Evolutionary conservation across 805 yeast species (phyloP).

Genomic region (Priceomyces castillae): DNA sequence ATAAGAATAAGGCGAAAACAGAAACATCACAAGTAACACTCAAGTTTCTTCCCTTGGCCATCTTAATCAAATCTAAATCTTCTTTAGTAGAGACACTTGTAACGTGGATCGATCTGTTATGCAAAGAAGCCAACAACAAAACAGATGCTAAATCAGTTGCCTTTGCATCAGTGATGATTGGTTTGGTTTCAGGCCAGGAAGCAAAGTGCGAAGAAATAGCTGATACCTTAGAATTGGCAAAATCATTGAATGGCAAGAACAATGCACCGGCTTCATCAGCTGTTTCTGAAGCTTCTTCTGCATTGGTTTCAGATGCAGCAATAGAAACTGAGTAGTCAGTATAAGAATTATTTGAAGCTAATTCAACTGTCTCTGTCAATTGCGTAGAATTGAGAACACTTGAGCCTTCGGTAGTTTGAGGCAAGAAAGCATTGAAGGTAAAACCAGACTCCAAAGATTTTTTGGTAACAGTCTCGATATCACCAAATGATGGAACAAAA

Average conservation of each 20-base stretch:
- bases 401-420: constrained; percentile 63
- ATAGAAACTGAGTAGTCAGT: constrained; percentile 82
- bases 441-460: constrained; percentile 81
- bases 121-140: constrained; percentile 82
- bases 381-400: constrained; percentile 63
- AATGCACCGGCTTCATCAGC: constrained; percentile 70
- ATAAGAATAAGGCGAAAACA: constrained; percentile 72
- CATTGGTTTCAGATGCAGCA: constrained; percentile 76
- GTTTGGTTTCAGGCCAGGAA: constrained; percentile 80
- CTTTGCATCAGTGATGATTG: constrained; percentile 88
- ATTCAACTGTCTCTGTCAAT: constrained; percentile 60
- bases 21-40: constrained; percentile 89
- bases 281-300: constrained; percentile 57
- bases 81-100: constrained; percentile 79
- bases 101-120: constrained; percentile 80
- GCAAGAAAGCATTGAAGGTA: constrained; percentile 78
- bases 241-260: constrained; percentile 76
- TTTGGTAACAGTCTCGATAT: constrained; percentile 67
- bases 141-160: constrained; percentile 92
- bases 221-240: constrained; percentile 67
- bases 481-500: constrained; percentile 69
- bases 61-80: constrained; percentile 77
- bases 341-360: constrained; percentile 57
- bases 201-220: constrained; percentile 76
- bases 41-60: constrained; percentile 81